Evolutionary conservation across 2,329 filamentous ascomycete genomes (phyloP), one percentile per base, ranked within the genome.

Genomic region (Leptoxyphium fumago): DNA sequence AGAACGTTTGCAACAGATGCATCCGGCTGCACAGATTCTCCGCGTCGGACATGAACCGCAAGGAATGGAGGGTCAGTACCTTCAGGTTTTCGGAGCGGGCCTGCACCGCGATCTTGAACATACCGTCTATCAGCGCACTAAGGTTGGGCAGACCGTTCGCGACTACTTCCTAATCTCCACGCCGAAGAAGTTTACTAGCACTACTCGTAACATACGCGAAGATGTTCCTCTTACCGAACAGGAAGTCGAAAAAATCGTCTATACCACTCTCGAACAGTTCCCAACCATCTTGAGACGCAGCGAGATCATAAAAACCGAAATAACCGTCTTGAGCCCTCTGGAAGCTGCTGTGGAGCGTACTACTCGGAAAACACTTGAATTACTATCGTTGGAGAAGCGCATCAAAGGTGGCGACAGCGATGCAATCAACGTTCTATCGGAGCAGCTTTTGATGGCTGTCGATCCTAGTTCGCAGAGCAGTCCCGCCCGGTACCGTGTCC

Each of bases 331-430:
- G 21, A 75, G 74, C 29, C 79, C 88, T 6, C 70, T 91, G 46
- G 83, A 95, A 62, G 88, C 86, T n/a, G 89, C 83, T 0, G 71
- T 96, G 48, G 89, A 96, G 61, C 80, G 89, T 13, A 89, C 91
- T 29, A 81, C 85, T 54, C 78, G 88, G 46, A 95, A 95, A 68
- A 94, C 89, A 1, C 77, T 84, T 46, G 89, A 96, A 63, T 76
- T 96, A 67, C 70, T 77, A 1, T 64, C 73, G 1, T 68, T 94
- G 1, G 86, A 94, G 60, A 84, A 81, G 60, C 78, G 79, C 41
- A 71, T 89, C 13, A 43, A 50, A 7, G 53, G 46, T 34, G 56
- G 55, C 13, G 84, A 89, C 45, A 78, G 85, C 30, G 75, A 80
- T 8, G 75, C 77, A 38, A 74, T 80, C 13, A 74, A 77, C 38